phyloP scores from a whole-genome alignment of 139 green algal genomes.

The Coccomyxa sp. region DNA sequence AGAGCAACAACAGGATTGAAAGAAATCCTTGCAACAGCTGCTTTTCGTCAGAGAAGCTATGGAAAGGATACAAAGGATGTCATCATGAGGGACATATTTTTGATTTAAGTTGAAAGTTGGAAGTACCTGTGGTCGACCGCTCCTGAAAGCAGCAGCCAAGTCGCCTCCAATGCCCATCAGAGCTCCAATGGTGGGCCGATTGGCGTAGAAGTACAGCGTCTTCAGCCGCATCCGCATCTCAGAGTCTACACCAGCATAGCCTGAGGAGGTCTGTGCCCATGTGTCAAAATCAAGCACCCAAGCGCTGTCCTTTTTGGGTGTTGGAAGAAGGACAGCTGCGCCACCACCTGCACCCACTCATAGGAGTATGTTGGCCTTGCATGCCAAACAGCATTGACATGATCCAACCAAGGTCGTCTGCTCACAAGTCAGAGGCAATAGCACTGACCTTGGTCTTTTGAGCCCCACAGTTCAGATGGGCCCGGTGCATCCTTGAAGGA shows the following conservation, averaged over 20 bases:
- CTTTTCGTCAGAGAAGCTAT: neutral
- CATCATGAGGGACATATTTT: neutral
- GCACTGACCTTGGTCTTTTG: neutral
- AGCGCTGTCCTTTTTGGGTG: neutral
- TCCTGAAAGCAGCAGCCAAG: constrained; percentile 32
- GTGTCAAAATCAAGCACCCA: constrained; percentile 38
- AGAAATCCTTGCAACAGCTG: neutral
- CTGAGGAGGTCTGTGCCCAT: constrained; percentile 27
- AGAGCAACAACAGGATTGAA: neutral
- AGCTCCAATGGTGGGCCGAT: constrained; percentile 83
- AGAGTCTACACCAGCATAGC: constrained; percentile 28
- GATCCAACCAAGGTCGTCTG: neutral
- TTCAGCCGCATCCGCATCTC: constrained; percentile 64
- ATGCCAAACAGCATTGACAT: neutral
- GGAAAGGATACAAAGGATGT: neutral
- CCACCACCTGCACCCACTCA: neutral
- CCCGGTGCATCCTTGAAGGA: neutral
- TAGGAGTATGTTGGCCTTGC: neutral
- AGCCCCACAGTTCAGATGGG: neutral
- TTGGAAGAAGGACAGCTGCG: neutral
- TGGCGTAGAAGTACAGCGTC: constrained; percentile 72
- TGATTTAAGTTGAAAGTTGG: neutral
- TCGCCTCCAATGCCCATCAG: constrained; percentile 80
- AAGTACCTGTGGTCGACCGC: constrained; percentile 14
- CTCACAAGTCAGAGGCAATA: neutral